phyloP scores from a whole-genome alignment of 169 alveolate genomes.

The Prorocentrum cordatum region DNA sequence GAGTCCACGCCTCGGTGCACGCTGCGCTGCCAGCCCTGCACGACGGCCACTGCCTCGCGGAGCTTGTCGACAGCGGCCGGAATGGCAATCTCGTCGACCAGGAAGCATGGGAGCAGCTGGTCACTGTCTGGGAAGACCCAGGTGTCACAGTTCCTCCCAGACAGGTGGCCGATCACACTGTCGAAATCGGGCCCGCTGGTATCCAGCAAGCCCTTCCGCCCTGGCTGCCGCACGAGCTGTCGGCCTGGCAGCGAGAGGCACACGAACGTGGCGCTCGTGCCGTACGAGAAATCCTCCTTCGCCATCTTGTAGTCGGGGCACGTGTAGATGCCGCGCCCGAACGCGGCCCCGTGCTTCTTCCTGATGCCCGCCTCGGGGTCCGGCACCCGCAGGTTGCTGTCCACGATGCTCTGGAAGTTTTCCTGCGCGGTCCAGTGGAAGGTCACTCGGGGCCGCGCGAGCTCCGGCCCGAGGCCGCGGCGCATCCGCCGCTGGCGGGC shows the following conservation, averaged over 20 bases:
- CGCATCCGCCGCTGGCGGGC: constrained; percentile 7
- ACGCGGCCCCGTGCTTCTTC: neutral
- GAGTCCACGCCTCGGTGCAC: no score
- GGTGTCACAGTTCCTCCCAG: constrained; percentile 47
- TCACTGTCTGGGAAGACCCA: constrained; percentile 46
- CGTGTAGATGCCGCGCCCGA: constrained; percentile 66
- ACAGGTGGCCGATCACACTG: constrained; percentile 29
- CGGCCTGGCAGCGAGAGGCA: no score
- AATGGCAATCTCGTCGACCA: constrained; percentile 50
- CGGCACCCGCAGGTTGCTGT: neutral
- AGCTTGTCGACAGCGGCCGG: constrained; percentile 42
- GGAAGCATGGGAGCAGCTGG: constrained; percentile 44
- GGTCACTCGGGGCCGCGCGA: constrained; percentile 46
- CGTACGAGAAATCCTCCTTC: constrained; percentile 62
- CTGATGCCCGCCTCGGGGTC: neutral
- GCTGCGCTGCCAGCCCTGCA: no score
- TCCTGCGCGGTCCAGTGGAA: constrained; percentile 66
- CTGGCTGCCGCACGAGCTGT: no score
- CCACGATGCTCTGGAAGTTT: constrained; percentile 59
- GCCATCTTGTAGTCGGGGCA: constrained; percentile 69
- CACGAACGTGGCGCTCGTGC: constrained; percentile 25
- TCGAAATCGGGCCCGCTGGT: constrained; percentile 39
- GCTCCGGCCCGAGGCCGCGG: constrained; percentile 9
- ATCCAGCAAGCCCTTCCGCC: constrained; percentile 28
- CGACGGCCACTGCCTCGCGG: neutral